Evolutionary conservation across 2,329 filamentous ascomycete genomes (phyloP), one percentile per base, ranked within the genome.

Genomic region (Neocucurbitaria cava): DNA sequence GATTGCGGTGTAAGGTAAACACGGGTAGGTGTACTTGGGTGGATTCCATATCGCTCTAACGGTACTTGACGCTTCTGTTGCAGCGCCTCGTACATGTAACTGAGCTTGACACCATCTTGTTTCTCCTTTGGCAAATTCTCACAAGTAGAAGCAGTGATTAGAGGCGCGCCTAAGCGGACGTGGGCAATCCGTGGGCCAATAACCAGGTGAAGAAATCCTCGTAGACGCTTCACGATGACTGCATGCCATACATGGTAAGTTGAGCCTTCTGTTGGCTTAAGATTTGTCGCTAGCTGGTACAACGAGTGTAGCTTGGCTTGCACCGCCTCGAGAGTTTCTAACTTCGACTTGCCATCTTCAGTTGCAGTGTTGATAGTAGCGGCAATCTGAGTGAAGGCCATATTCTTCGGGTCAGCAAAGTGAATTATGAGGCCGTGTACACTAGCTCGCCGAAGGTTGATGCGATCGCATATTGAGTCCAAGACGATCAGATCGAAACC

Each of bases 391-490:
- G 61, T 58, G 52, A 52, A 64, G 3, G 42, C 24, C 64, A 66
- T 68, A 40, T 54, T 56, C 4, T 54, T 43, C 9, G 55, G 62
- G 39, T 58, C 40, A 11, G 56, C 58, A 33, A 68, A 47, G 11
- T 59, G 53, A 5, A 49, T 50, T 20, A 68, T 15, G 13, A 59
- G 52, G 10, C 41, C 17, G 15, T 58, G 58, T 1, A 68, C 52
- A 10, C 46, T 43, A 3, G 20, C 13, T 8, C 61, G 56, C 10
- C 42, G 13, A 2, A 68, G 39, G 0, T 30, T 8, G 6, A 64
- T 45, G 0, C 57, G 56, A 20, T 66, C 64, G 35, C 60, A 63
- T 23, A 66, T 62, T 2, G 52, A 56, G 24, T 69, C 58, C 13
- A 67, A 38, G 3, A 61, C 59, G 9, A 63, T 51, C 3, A 67